phyloP scores from a whole-genome alignment of 352 stramenopile species.

The Phytophthora melonis region DNA sequence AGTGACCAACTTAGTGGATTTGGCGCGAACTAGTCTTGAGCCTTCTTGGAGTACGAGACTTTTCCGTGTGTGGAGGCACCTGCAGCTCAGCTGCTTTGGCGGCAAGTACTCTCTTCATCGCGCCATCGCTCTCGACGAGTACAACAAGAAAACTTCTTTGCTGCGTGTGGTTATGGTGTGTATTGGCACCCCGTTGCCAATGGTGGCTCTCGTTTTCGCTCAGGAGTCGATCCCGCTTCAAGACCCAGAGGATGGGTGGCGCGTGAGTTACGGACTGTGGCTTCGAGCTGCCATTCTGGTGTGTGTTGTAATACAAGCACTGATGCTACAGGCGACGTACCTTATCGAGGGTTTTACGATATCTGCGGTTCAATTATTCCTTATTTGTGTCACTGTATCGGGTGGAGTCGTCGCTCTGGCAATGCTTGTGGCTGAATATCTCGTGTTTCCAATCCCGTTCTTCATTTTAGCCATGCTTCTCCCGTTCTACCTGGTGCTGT shows the following conservation, averaged over 20 bases:
- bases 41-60: no score
- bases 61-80: not conserved
- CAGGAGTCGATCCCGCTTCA: slow-evolving; percentile 6
- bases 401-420: not conserved
- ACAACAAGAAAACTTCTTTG: not conserved
- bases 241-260: not conserved
- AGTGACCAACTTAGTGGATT: no score
- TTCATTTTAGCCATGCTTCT: not conserved
- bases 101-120: slow-evolving; percentile 12
- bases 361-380: no score
- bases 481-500: not conserved
- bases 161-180: not conserved
- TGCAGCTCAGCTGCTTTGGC: slow-evolving; percentile 14
- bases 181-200: not conserved
- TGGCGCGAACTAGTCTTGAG: no score
- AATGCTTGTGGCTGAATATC: not conserved
- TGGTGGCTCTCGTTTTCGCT: not conserved
- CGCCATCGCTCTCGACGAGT: not conserved
- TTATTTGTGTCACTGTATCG: not conserved
- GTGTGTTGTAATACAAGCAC: not conserved
- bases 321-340: not conserved
- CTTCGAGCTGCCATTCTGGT: not conserved
- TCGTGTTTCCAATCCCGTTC: slow-evolving; percentile 16
- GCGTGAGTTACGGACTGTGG: slow-evolving; percentile 2
- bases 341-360: slow-evolving; percentile 15